A percentile compares a stretch with the other conserved stretches of the same genome.
phyloP scores from a whole-genome alignment of 2,329 filamentous ascomycete species.

The Stagonosporopsis vannaccii region DNA sequence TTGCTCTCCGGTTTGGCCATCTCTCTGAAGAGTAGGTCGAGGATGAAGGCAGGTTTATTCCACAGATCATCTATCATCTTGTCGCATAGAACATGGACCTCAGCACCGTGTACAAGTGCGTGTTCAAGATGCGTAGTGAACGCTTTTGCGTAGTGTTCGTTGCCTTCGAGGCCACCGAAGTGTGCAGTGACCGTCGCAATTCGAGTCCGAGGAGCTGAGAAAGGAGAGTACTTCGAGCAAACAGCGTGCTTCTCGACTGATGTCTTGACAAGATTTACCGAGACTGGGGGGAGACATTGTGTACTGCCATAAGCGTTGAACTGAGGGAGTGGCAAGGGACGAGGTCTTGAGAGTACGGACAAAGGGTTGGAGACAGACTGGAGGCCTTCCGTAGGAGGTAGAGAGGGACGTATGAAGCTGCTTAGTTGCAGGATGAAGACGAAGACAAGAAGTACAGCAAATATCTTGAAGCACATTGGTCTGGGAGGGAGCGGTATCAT shows the following conservation, averaged over 20 bases:
- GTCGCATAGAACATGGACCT: constrained; percentile 52
- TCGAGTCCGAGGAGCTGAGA: constrained; percentile 18
- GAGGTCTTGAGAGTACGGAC: constrained; percentile 16
- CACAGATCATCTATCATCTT: constrained; percentile 54
- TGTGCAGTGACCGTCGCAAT: constrained; percentile 52
- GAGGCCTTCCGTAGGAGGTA: background rate
- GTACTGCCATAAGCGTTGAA: constrained; percentile 25
- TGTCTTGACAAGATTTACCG: constrained; percentile 18
- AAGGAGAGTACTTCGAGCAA: constrained; percentile 28
- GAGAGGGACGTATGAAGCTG: background rate
- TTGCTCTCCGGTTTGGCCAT: constrained; percentile 49
- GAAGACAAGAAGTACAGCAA: background rate
- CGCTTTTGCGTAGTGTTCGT: constrained; percentile 51
- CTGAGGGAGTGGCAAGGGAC: constrained; percentile 6
- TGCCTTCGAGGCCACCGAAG: constrained; percentile 39
- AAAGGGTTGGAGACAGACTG: constrained; percentile 1
- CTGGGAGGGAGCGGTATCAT: background rate
- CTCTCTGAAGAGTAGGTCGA: constrained; percentile 46
- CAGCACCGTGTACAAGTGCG: constrained; percentile 52
- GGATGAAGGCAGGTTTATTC: constrained; percentile 56
- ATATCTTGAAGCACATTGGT: background rate
- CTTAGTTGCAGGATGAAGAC: background rate
- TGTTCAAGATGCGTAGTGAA: constrained; percentile 53
- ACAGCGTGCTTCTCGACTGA: constrained; percentile 21
- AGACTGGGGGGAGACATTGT: constrained; percentile 24